phyloP scores from a whole-genome alignment of 2,329 filamentous ascomycete genomes.

The Neospermospora avenae region DNA sequence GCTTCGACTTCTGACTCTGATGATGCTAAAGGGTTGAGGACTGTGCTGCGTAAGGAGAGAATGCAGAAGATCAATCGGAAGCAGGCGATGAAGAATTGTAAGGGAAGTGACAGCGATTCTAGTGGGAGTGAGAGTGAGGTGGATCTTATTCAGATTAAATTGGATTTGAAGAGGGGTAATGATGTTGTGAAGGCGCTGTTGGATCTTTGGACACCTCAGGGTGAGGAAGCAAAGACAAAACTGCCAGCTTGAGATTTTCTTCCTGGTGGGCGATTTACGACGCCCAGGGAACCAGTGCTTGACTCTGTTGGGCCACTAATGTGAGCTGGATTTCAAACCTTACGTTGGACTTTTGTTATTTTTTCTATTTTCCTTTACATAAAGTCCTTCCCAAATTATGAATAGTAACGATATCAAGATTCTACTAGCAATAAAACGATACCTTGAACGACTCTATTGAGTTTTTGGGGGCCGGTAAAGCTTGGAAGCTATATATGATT shows the following conservation, averaged over 20 bases:
- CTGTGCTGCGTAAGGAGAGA: slow-evolving; percentile 8
- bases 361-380: no score
- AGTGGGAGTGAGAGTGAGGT: slow-evolving; percentile 4
- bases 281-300: neutral
- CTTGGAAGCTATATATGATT: no score
- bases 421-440: no score
- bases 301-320: no score
- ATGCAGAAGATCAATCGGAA: neutral
- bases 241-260: neutral
- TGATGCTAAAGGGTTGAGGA: slow-evolving; percentile 13
- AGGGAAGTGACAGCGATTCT: neutral
- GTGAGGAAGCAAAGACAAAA: neutral
- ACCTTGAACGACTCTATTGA: no score
- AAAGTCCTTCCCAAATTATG: no score
- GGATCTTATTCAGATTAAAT: slow-evolving; percentile 16
- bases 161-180: slow-evolving; percentile 19
- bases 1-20: neutral
- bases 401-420: no score
- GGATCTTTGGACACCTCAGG: slow-evolving; percentile 18
- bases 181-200: slow-evolving; percentile 21
- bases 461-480: no score
- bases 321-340: no score
- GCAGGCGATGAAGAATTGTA: neutral
- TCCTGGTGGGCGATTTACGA: neutral
- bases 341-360: no score